Evolutionary conservation across 805 yeast species (phyloP).

Genomic region (Yamadazyma akitaensis): DNA sequence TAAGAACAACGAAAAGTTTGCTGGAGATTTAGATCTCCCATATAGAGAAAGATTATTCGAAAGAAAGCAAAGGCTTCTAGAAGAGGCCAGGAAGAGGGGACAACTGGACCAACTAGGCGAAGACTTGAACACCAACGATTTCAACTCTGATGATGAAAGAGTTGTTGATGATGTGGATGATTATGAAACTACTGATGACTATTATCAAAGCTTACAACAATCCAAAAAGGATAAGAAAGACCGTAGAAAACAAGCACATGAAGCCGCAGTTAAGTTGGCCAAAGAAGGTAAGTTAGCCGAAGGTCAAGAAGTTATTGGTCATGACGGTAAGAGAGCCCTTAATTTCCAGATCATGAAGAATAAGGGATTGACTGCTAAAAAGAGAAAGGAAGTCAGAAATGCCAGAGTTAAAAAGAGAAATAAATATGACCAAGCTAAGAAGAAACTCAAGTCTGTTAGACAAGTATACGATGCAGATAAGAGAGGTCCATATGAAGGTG

Average conservation of each 20-base stretch:
- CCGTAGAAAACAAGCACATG: constrained; percentile 61
- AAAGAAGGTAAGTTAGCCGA: constrained; percentile 81
- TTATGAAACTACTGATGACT: constrained; percentile 37
- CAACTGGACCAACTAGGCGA: constrained; percentile 45
- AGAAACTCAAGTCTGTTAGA: constrained; percentile 86
- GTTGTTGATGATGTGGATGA: constrained; percentile 41
- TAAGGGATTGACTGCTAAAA: constrained; percentile 90
- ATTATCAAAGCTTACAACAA: constrained; percentile 54
- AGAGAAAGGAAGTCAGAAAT: constrained; percentile 92
- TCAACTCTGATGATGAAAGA: constrained; percentile 42
- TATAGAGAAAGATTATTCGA: constrained; percentile 87
- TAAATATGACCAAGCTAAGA: constrained; percentile 91
- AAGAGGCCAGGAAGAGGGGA: constrained; percentile 88
- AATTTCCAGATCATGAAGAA: constrained; percentile 94
- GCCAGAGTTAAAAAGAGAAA: constrained; percentile 98
- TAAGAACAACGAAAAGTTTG: constrained; percentile 44
- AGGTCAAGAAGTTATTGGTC: constrained; percentile 60
- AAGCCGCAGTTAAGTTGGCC: constrained; percentile 70
- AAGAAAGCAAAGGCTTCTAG: constrained; percentile 80
- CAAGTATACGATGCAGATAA: constrained; percentile 81
- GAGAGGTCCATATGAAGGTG: constrained; percentile 78
- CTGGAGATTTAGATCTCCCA: constrained; percentile 90
- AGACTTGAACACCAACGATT: constrained; percentile 52
- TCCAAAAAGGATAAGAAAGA: constrained; percentile 47
- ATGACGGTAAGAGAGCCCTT: constrained; percentile 89